Evolutionary conservation across 495 filamentous ascomycete species (phyloP).

Genomic region (Talaromyces nanjingensis): DNA sequence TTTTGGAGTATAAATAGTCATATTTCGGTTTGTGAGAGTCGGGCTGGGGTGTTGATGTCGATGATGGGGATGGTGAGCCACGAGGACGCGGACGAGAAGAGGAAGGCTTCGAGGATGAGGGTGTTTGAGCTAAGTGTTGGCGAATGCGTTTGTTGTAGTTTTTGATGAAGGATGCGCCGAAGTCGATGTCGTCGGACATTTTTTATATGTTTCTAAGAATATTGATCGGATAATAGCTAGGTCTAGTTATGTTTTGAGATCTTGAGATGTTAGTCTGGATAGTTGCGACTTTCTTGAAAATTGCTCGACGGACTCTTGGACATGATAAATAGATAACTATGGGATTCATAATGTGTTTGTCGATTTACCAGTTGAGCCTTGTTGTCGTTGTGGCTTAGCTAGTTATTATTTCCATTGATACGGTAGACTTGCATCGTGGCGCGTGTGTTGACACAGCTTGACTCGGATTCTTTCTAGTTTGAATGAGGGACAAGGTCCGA

Average conservation of each 20-base stretch:
- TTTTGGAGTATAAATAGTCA: not conserved
- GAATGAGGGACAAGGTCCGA: no score
- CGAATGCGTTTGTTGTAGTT: slow-evolving; percentile 2
- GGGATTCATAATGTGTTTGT: no score
- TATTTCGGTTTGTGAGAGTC: not conserved
- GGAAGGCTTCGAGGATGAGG: not conserved
- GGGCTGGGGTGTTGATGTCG: not conserved
- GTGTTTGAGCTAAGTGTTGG: not conserved
- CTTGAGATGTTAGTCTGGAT: no score
- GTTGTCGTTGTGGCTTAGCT: no score
- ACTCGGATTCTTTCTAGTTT: no score
- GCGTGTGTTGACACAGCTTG: no score
- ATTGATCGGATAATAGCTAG: not conserved
- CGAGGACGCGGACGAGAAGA: not conserved
- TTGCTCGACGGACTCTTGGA: no score
- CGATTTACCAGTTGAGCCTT: no score
- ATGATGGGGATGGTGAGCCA: not conserved
- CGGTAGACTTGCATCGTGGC: no score
- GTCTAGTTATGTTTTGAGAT: not conserved
- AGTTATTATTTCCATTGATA: no score
- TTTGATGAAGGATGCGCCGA: not conserved
- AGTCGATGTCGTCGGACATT: not conserved
- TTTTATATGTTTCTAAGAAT: not conserved
- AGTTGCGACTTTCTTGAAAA: no score
- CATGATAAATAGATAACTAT: no score